phyloP scores from a whole-genome alignment of 352 stramenopile genomes.

The Plasmopara halstedii region DNA sequence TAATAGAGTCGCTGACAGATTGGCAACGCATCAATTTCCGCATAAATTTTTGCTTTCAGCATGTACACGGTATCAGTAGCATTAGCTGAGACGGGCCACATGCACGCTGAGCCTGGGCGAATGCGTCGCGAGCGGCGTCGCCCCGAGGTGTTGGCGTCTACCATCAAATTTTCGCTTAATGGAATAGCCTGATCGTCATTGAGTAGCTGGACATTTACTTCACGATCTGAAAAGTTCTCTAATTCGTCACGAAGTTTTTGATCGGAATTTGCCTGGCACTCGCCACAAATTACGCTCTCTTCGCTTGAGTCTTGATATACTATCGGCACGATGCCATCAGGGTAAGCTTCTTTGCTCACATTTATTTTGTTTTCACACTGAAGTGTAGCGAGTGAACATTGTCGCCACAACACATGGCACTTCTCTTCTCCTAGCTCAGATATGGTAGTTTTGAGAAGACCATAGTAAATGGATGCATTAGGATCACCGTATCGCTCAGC shows the following conservation, averaged over 20 bases:
- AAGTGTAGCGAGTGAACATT: conserved; percentile 36
- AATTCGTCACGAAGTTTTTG: conserved; percentile 36
- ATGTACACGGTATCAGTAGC: conserved; percentile 65
- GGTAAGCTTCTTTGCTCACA: conserved; percentile 11
- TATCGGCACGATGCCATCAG: conserved; percentile 20
- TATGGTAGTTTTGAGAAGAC: conserved; percentile 16
- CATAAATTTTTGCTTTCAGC: conserved; percentile 71
- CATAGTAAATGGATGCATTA: conserved; percentile 43
- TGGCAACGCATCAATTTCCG: conserved; percentile 56
- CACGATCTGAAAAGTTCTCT: conserved; percentile 55
- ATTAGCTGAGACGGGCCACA: conserved; percentile 45
- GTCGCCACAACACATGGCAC: conserved; percentile 31
- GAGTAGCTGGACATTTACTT: conserved; percentile 57
- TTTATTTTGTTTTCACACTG: conserved; percentile 18
- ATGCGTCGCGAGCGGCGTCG: conserved; percentile 60
- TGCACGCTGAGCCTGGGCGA: conserved; percentile 37
- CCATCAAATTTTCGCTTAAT: conserved; percentile 30
- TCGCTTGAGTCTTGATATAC: conserved; percentile 25
- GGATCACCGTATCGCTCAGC: conserved; percentile 48
- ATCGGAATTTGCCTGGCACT: conserved; percentile 41
- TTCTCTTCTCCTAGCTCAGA: conserved; percentile 5
- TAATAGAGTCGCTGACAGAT: conserved; percentile 71
- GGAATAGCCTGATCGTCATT: conserved; percentile 46
- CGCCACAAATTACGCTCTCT: conserved; percentile 28
- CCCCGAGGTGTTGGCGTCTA: conserved; percentile 28